A percentile compares a stretch with the other conserved stretches of the same genome.
phyloP scores from a whole-genome alignment of 441 rosid genomes.

The Erysimum pusillum region DNA sequence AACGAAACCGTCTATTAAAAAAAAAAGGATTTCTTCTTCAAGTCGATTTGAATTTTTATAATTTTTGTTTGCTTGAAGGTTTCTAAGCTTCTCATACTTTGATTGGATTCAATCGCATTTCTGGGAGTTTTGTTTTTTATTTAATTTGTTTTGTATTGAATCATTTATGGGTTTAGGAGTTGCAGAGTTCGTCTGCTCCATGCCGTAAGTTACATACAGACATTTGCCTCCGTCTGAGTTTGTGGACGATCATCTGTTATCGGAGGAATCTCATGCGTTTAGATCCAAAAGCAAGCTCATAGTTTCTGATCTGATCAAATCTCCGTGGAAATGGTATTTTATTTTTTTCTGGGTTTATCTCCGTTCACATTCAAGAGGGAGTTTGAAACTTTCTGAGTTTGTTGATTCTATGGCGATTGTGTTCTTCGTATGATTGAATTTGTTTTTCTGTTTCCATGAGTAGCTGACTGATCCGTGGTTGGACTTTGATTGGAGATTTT shows the following conservation, averaged over 20 bases:
- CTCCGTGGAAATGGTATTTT: slow-evolving; percentile 45
- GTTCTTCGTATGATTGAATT: slow-evolving; percentile 8
- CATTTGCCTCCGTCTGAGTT: slow-evolving; percentile 20
- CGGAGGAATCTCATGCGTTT: slow-evolving; percentile 31
- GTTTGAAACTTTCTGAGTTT: neutral
- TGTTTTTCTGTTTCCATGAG: slow-evolving; percentile 4
- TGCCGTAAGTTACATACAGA: slow-evolving; percentile 30
- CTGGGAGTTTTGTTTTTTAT: neutral
- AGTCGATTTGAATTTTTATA: slow-evolving; percentile 21
- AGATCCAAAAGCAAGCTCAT: slow-evolving; percentile 24
- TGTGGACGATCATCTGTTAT: slow-evolving; percentile 32
- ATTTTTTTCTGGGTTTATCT: slow-evolving; percentile 13
- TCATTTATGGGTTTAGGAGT: slow-evolving; percentile 21
- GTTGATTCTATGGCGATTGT: slow-evolving; percentile 22
- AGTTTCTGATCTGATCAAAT: slow-evolving; percentile 37
- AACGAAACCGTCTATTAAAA: slow-evolving; percentile 21
- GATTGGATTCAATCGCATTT: slow-evolving; percentile 26
- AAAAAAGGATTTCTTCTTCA: slow-evolving; percentile 24
- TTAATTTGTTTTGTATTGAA: neutral
- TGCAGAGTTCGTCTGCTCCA: slow-evolving; percentile 32
- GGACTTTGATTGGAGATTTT: neutral
- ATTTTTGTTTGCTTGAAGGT: slow-evolving; percentile 51
- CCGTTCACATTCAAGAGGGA: slow-evolving; percentile 18
- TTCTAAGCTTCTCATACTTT: slow-evolving; percentile 29
- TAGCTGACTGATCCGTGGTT: slow-evolving; percentile 25